Base-by-base conservation (phyloP, 441 rosid genomes). In the Dalechampia spathulata region DNA sequence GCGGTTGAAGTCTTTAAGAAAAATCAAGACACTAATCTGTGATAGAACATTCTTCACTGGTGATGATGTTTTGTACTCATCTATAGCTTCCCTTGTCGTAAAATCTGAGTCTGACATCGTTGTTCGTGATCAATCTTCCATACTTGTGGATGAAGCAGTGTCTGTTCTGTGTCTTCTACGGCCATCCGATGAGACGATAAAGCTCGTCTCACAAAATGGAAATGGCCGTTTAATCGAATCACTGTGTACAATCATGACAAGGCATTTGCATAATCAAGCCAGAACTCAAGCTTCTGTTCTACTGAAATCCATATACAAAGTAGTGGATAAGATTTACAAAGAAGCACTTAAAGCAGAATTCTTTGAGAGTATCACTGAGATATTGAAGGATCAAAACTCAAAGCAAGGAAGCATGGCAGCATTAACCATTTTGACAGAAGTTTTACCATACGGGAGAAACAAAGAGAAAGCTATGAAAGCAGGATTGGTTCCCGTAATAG, bases 371-470 rank as follows among this genome's bases (percentile, higher is more conserved):
- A 34, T 50, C 10, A 27, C 61, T 7, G 71, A 67, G 46, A 67
- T 67, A 34, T 44, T 67, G 22, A 67, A 61, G 25, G 71, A 67
- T 43, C 71, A 67, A 39, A 61, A 50, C 48, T 61, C 66, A 4
- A 67, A 50, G 30, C 39, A 44, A 0, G 62, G 62, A 19, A 67
- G 52, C 48, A 27, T 53, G 42, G 49, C 71, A 7, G 71, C 44
- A 2, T 15, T 67, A 16, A 25, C 19, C 6, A 67, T 67, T 61
- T 47, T 67, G 34, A 55, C 44, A 14, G 54, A 51, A 43, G 66
- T 61, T 30, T 28, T 61, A 13, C 26, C 30, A 13, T 44, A 13
- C 12, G 71, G 63, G 5, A 67, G 32, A 30, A 61, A 61, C 13
- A 67, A 50, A 32, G 66, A 49, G 49, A 61, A 55, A 12, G 66